Conservation (phyloP, 257 asterid species). For the Petrea volubilis region DNA sequence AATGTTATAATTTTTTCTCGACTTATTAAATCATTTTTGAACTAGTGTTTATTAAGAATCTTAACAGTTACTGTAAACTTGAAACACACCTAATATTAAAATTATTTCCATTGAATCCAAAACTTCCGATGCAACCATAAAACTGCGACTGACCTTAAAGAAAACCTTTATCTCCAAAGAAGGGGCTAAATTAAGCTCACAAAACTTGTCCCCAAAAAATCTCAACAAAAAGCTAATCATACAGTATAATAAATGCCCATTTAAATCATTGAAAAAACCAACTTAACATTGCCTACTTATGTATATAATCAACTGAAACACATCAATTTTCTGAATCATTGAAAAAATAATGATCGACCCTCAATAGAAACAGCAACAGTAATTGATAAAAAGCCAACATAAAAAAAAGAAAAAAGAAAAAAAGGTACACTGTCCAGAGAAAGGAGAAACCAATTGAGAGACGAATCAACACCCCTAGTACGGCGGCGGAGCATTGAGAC, state of each 20-base stretch:
- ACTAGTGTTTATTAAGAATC: too few species aligned
- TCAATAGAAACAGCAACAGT: not conserved
- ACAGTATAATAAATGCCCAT: too few species aligned
- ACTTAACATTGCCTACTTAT: not conserved
- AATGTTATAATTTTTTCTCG: too few species aligned
- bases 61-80: too few species aligned
- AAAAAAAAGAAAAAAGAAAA: not conserved
- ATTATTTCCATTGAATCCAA: too few species aligned
- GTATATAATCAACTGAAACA: not conserved
- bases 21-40: too few species aligned
- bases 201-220: too few species aligned
- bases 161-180: too few species aligned
- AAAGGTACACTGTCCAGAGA: not conserved
- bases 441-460: not conserved
- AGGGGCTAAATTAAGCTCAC: not conserved
- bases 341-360: not conserved
- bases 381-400: not conserved
- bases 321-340: not conserved
- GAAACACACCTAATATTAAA: too few species aligned
- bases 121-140: too few species aligned
- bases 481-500: slow-evolving; percentile 53
- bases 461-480: slow-evolving; percentile 18
- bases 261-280: not conserved
- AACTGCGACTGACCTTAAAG: too few species aligned
- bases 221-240: too few species aligned